Percentiles rank a stretch among this genome's conserved stretches.
Conservation (phyloP, 352 stramenopile species). For the Globisporangium splendens region DNA sequence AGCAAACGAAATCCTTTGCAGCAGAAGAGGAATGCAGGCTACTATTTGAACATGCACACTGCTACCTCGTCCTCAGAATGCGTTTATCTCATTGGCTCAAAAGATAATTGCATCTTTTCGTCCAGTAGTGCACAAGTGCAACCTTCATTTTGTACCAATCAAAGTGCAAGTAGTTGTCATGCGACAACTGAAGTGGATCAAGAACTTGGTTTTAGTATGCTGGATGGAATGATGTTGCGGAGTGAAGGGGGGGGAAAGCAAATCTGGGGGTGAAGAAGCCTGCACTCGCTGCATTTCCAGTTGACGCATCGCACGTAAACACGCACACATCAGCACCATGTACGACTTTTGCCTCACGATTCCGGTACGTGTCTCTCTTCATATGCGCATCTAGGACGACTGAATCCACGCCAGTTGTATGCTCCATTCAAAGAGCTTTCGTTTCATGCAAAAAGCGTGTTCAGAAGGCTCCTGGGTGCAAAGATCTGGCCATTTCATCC, state of each 20-base stretch:
- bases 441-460: not conserved
- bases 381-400: not conserved
- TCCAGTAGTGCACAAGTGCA: no score
- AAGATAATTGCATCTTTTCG: no score
- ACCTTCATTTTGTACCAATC: no score
- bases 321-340: conserved; percentile 27
- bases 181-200: not conserved
- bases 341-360: conserved; percentile 89
- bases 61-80: no score
- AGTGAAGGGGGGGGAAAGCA: conserved; percentile 1
- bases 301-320: not conserved
- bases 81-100: no score
- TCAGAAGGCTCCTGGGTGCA: conserved; percentile 1
- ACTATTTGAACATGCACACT: no score
- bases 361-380: conserved; percentile 43
- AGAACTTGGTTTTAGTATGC: no score
- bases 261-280: no score
- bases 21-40: not conserved
- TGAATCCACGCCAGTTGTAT: no score
- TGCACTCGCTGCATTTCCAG: no score
- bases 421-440: no score
- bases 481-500: not conserved
- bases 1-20: not conserved
- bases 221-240: not conserved
- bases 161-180: no score